These are phyloP conservation scores for Botryobasidium botryosum DNA, from an alignment of 768 basidiomycete species.

Conservation along the genomic window DNA sequence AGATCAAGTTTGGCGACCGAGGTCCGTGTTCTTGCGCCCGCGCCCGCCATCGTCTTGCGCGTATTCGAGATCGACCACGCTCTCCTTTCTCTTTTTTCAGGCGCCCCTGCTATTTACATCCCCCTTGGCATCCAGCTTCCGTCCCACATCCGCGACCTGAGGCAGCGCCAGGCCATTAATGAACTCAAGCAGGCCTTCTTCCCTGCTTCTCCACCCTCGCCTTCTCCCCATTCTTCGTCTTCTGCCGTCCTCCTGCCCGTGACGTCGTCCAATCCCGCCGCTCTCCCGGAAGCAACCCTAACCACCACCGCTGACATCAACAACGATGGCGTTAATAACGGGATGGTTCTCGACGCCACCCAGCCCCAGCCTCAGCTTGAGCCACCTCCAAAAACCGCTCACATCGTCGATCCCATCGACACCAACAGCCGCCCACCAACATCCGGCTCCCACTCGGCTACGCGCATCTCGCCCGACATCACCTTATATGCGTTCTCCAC, in stretches of 20 bases:
- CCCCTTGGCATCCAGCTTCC: conserved; percentile 51
- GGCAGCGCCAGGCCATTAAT: conserved; percentile 31
- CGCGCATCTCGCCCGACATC: too few species aligned
- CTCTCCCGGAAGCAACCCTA: conserved; percentile 2
- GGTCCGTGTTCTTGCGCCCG: conserved; percentile 14
- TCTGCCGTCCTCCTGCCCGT: not conserved
- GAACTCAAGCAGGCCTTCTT: conserved; percentile 23
- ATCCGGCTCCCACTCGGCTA: too few species aligned
- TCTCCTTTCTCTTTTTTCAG: conserved; percentile 20
- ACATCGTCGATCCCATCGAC: too few species aligned
- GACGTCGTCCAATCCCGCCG: not conserved
- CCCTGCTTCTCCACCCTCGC: conserved; percentile 24
- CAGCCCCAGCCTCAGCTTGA: not conserved
- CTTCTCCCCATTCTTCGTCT: conserved; percentile 18
- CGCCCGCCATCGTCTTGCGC: not conserved
- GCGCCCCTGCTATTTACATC: conserved; percentile 37
- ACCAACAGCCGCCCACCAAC: too few species aligned
- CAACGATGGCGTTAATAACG: not conserved
- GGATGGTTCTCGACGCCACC: not conserved
- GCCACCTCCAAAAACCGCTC: too few species aligned
- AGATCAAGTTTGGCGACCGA: conserved; percentile 43
- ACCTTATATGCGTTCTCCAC: too few species aligned
- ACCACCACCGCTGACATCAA: not conserved
- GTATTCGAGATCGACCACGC: conserved; percentile 4
- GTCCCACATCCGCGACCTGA: conserved; percentile 35